Evolutionary conservation across 768 basidiomycete species (phyloP), one percentile per base, ranked within the genome.

Genomic region (Amanita jacksonii): DNA sequence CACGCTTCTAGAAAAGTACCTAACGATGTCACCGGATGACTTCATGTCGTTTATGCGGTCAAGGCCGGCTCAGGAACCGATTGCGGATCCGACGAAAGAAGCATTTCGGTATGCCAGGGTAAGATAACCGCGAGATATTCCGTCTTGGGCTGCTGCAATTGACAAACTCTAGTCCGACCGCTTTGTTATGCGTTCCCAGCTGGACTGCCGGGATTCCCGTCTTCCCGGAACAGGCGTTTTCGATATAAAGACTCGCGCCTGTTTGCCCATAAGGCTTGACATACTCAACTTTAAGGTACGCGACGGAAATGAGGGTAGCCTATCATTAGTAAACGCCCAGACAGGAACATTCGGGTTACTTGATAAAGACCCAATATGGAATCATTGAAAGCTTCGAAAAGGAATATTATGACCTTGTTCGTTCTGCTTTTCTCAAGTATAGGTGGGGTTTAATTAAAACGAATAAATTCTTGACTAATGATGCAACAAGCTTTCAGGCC

Each of bases 171-270:
- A 80, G 78, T 74, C 74, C 4, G 61, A 69, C 8, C 68, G 67
- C 8, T 81, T 96, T 49, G 66, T 97, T 19, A 91, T 97, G 84
- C 85, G 94, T 10, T 94, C 93, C 0, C 94, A 99, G 58, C 73
- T 99, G 5, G 94, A 99, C 56, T 90, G 92, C 52, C 64, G 78
- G 1, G 87, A 97, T 54, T 52, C 62, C 9, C 73, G 85, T 33
- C 64, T 98, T 23, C 93, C 93, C 3, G 92, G 91, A 1, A 82
- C 81, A 0, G 91, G 90, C 22, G 80, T 93, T 1, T 99, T 99
- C 53, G 94, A 99, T 57, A 80, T 98, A 63, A 99, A 99, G 62
- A 97, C 94, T 0, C 77, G 94, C 37, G 92, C 91, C 0, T 84
- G 81, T 24, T 61, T 89, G 19, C 77, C 87, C 0, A 80, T 97